Base-by-base conservation (phyloP, 2,329 filamentous ascomycete species). In the Curvularia hawaiiensis region DNA sequence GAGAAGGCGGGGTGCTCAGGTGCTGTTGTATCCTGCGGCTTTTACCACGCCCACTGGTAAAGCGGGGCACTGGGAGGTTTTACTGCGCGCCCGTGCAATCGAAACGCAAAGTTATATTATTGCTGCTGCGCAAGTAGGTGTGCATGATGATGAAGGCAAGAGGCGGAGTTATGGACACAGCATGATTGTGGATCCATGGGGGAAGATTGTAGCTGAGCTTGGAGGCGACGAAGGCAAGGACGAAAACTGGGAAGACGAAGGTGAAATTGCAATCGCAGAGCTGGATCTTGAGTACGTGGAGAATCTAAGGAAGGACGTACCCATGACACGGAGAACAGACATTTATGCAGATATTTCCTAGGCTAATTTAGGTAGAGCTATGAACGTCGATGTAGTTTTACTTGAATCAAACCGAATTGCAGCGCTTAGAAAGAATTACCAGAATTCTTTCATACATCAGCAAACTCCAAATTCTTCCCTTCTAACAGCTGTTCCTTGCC, bases 21-120 rank as follows among this genome's bases (percentile, higher is more conserved):
- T 97, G 52, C 80, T 97, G 49, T 87, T 91, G 0, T 97, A 94
- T 71, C 94, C 94, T 0, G 94, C 90, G 6, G 94, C 94, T 4
- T 98, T 97, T 72, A 97, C 93, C 0, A 84, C 96, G 0, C 87
- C 89, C 1, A 97, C 94, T 0, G 94, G 94, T 0, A 83, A 82
- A 55, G 90, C 90, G 1, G 67, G 67, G 6, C 94, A 97, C 77
- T 98, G 94, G 94, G 87, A 92, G 69, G 81, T 86, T 2, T 79
- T 98, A 6, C 80, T 97, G 14, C 82, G 90, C 28, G 88, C 91
- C 3, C 82, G 94, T 46, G 94, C 94, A 10, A 91, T 97, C 59
- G 94, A 97, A 80, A 92, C 89, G 18, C 90, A 97, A 78, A 87
- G 87, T 54, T 98, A 91, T 80, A 88, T 97, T 2, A 80, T 97